Conservation (phyloP, 805 yeast species). For the Lachancea lanzarotensis region DNA sequence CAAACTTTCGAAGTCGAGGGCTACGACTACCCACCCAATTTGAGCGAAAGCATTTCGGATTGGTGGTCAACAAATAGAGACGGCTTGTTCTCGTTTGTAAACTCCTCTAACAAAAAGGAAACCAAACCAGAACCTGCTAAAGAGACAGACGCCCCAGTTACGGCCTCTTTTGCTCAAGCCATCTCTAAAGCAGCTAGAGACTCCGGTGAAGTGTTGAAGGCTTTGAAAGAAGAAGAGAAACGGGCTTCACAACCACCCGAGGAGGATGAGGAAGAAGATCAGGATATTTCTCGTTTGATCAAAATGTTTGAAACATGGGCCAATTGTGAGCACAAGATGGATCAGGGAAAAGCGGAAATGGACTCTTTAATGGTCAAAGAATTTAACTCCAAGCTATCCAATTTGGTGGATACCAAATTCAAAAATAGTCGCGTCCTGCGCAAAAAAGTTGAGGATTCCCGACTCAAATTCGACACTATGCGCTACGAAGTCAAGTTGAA, state of each 20-base stretch:
- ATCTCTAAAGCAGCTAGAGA: slow-evolving; percentile 49
- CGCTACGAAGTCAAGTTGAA: slow-evolving; percentile 48
- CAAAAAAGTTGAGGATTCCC: slow-evolving; percentile 60
- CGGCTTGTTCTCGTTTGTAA: slow-evolving; percentile 17
- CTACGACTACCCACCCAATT: slow-evolving; percentile 78
- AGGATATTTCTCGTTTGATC: background rate
- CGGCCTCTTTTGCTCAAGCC: slow-evolving; percentile 71
- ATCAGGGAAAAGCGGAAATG: slow-evolving; percentile 62
- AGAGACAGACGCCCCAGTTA: slow-evolving; percentile 31
- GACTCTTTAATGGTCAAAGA: slow-evolving; percentile 55
- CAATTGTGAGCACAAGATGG: slow-evolving; percentile 52
- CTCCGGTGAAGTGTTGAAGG: slow-evolving; percentile 40
- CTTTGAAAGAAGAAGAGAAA: slow-evolving; percentile 20
- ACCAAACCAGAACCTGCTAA: slow-evolving; percentile 1
- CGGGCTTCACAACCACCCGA: slow-evolving; percentile 27
- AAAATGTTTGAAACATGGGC: slow-evolving; percentile 42
- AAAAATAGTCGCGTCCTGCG: slow-evolving; percentile 55
- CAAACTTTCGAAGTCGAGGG: slow-evolving; percentile 66
- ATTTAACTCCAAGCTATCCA: slow-evolving; percentile 51
- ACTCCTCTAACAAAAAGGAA: slow-evolving; percentile 9
- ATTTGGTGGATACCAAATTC: slow-evolving; percentile 50
- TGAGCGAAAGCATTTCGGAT: slow-evolving; percentile 58
- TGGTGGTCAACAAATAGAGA: slow-evolving; percentile 36
- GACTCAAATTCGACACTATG: slow-evolving; percentile 62
- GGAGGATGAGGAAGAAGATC: slow-evolving; percentile 40